Base-by-base conservation (phyloP, 495 filamentous ascomycete genomes). In the Aspergillus ellipticus region DNA sequence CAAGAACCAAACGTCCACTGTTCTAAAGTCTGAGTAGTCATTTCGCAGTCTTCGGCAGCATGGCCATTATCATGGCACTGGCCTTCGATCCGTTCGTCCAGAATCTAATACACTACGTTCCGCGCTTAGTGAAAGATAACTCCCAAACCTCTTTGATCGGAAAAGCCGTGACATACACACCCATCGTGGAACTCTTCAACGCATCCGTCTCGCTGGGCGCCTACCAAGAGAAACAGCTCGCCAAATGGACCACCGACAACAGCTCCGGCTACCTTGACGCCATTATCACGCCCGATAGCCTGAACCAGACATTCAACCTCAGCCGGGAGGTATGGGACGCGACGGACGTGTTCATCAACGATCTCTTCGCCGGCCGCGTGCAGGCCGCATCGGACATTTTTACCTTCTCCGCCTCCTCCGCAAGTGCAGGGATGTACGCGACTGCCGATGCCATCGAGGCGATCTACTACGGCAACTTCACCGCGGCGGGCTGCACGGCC, bases 21-120 rank as follows among this genome's bases (percentile, higher is more conserved):
- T 33, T 33, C 31, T 33, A 13, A 33, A 28, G 4, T 29, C n/a
- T 29, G 17, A 2, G 8, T 37, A 60, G 57, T 24, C 57, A 60
- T n/a, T 60, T 60, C 24, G 57, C 57, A 16, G 57, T 31, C 9
- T 20, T 50, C 1, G 47, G 52, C 8, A 42, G 46, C 26, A 8
- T 55, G 31, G 52, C 48, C 0, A 19, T 60, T 4, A 37, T 48
- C 22, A 16, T 60, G 35, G 46, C 53, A 3, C 3, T 60, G 26
- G 52, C 51, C 16, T 48, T 60, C 15, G 53, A 55, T 9, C 53
- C 57, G 4, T 60, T 60, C 42, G 37, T 37, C 6, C 52, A 60
- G 26, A 55, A 60, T 19, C 41, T 52, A 3, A 41, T 55, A 5
- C 48, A 52, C 2, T 55, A 60, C 21, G 43, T 51, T 35, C 20